Conservation (phyloP, 2,329 filamentous ascomycete species). For the Ascochyta pisi region DNA sequence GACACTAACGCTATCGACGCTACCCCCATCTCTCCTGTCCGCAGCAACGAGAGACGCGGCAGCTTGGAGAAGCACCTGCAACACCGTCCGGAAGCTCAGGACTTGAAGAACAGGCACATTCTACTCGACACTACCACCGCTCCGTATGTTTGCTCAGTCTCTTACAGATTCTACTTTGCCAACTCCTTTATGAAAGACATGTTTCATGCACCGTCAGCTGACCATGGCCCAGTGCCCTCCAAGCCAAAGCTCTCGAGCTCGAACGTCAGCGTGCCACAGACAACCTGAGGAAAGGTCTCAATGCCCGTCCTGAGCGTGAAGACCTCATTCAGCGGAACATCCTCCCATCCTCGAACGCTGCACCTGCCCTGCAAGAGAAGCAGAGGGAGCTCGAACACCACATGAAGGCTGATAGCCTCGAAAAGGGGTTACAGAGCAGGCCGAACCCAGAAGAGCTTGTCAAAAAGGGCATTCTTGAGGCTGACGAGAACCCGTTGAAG, state of each 20-base stretch:
- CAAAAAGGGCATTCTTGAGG: slow-evolving; percentile 77
- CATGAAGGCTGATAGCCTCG: slow-evolving; percentile 85
- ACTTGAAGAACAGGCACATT: slow-evolving; percentile 73
- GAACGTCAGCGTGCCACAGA: slow-evolving; percentile 69
- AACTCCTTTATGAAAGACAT: background rate
- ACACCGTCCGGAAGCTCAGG: slow-evolving; percentile 60
- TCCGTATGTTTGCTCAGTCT: slow-evolving; percentile 58
- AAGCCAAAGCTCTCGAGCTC: slow-evolving; percentile 67
- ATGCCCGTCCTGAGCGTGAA: slow-evolving; percentile 70
- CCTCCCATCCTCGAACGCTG: slow-evolving; percentile 77
- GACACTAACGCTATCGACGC: slow-evolving; percentile 41
- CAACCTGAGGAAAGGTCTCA: slow-evolving; percentile 68
- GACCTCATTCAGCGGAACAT: slow-evolving; percentile 88
- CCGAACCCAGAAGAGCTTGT: slow-evolving; percentile 79
- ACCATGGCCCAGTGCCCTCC: slow-evolving; percentile 59
- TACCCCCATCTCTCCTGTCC: slow-evolving; percentile 52
- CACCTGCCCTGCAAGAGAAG: slow-evolving; percentile 78
- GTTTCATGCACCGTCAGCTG: background rate
- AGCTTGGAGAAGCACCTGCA: slow-evolving; percentile 58
- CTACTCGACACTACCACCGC: slow-evolving; percentile 71
- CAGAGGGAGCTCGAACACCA: slow-evolving; percentile 86
- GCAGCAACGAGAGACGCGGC: slow-evolving; percentile 67
- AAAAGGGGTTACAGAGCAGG: slow-evolving; percentile 82
- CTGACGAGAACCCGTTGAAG: slow-evolving; percentile 44
- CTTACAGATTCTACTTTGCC: background rate